Evolutionary conservation across 768 basidiomycete genomes (phyloP), one percentile per base, ranked within the genome.

Genomic region (Harrya chromipes): DNA sequence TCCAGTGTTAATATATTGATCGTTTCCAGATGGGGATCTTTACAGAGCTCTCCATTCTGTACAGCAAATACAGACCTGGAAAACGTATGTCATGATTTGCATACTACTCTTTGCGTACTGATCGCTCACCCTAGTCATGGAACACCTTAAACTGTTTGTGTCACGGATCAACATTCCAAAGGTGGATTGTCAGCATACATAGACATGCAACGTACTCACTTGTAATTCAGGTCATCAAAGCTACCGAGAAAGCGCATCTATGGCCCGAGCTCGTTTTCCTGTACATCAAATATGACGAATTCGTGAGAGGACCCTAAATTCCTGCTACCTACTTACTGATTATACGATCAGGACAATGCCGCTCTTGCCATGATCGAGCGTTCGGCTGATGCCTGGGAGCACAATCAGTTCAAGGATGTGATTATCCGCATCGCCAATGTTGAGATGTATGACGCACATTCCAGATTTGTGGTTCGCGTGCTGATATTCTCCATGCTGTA

Each of bases 331-430:
- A 44, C 54, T 38, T 14, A 46, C 41, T 26, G 51, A 50, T 31
- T n/a, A 27, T 11, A 23, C 24, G 37, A 57, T 48, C 35, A 92
- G 83, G 97, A 98, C 67, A 98, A 99, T 63, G 95, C 97, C 27
- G 91, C 95, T 33, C 76, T 98, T 57, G 92, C 94, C 4, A 99
- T 98, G 94, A 97, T 98, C 67, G 97, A 99, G 68, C 87, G 94
- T 17, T 90, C 97, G 2, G 82, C 91, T n/a, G 93, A 97, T 69
- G 93, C 94, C 42, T 99, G 94, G 94, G 97, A 99, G 49, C 97
- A 99, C 74, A 94, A 92, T 62, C 95, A 97, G 69, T 99, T 99
- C 85, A 98, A 98, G 79, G 97, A 98, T 59, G 86, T 97, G 49
- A 81, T 97, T 47, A 90, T 97, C 63, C 90, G 94, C 52, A 94